These are phyloP conservation scores for Fraxinus nigra DNA, from an alignment of 305 asterid genomes.

Conservation along the genomic window DNA sequence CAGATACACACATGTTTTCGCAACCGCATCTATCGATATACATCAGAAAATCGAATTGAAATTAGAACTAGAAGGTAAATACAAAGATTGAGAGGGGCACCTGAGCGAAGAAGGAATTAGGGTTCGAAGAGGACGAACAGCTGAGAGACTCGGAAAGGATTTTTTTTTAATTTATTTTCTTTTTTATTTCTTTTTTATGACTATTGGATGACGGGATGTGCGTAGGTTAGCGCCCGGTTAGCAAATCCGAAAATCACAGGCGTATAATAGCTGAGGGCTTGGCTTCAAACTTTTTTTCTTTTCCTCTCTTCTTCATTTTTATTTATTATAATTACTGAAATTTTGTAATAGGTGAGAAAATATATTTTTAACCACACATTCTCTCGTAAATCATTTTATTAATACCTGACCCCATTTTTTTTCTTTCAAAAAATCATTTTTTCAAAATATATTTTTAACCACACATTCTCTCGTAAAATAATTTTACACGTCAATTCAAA, in stretches of 20 bases:
- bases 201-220: background rate
- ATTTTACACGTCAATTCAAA: no score
- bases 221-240: background rate
- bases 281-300: background rate
- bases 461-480: no score
- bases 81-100: constrained; percentile 6
- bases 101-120: background rate
- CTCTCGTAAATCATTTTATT: no score
- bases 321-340: no score
- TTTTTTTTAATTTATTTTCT: background rate
- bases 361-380: no score
- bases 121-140: background rate
- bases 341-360: no score
- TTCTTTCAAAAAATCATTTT: no score
- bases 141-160: background rate
- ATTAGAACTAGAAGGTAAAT: background rate
- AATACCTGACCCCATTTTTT: no score
- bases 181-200: no score
- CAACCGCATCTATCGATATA: background rate
- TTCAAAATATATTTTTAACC: no score
- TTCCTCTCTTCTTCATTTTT: background rate
- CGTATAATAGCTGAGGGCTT: background rate
- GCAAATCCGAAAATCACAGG: background rate
- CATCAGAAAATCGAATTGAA: background rate
- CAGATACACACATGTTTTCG: background rate